Evolutionary conservation across 2,329 filamentous ascomycete genomes (phyloP), one percentile per base, ranked within the genome.

Genomic region (Colletotrichum truncatum): DNA sequence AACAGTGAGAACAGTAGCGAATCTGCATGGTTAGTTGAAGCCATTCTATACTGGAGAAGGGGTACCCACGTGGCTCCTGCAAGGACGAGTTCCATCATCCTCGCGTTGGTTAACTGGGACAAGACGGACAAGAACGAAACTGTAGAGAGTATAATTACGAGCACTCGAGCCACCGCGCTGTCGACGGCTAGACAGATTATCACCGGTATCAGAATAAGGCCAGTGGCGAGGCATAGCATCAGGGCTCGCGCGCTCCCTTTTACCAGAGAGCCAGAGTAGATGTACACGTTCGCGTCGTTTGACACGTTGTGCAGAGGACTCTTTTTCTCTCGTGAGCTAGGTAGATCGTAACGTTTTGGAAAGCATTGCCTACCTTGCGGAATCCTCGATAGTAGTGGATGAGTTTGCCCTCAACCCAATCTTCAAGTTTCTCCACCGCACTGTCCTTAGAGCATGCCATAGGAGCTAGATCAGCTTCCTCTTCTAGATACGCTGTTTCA

Each of bases 41-140:
- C 25, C n/a, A n/a, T 11, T 18, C 26, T 8, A 30, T 14, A 16
- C 12, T 7, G 14, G n/a, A 14, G 26, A 49, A 10, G 30, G 4
- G 16, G n/a, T n/a, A 66, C 63, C 34, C 43, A 62, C 64, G 57
- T 66, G 28, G 64, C 64, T 25, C 57, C 64, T 28, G 64, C 64
- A 25, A 66, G 52, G 46, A 66, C 49, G 23, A 66, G 52, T 21
- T 66, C 64, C 4, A 62, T 66, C 52, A 54, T 66, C 23, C 38
- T 62, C 12, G 57, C 53, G 10, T 38, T 62, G 34, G 64, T 66
- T 45, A 66, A 26, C 21, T 28, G 11, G 6, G 64, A 16, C 46
- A 66, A 39, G 21, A 66, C 34, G 12, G 21, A 41, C n/a, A 66
- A 26, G 18, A 41, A 60, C 25, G 23, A 43, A 9, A 38, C 30